Conservation (phyloP, 208 protist genomes). For the Wallacemonas sp. region DNA sequence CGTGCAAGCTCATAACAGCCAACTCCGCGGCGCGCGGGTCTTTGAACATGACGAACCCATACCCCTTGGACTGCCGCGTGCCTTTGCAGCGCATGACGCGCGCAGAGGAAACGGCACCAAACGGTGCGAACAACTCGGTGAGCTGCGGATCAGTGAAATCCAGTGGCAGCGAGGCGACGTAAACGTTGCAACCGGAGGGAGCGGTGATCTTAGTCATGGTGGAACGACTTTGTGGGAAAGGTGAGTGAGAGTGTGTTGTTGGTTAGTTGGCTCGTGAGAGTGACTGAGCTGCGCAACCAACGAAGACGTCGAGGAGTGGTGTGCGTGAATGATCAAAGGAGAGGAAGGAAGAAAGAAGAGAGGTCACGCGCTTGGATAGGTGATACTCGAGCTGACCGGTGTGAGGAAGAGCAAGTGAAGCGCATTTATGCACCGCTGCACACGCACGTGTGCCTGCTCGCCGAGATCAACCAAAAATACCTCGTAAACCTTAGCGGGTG, state of each 20-base stretch:
- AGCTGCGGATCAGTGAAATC: constrained; percentile 65
- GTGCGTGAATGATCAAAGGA: not conserved
- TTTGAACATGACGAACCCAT: constrained; percentile 79
- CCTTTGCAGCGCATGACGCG: constrained; percentile 66
- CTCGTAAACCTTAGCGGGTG: no score
- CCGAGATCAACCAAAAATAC: no score
- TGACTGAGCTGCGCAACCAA: no score
- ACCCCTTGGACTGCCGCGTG: constrained; percentile 57
- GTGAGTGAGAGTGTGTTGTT: not conserved
- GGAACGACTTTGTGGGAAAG: not conserved
- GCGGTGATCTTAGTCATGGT: constrained; percentile 21
- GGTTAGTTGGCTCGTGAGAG: not conserved
- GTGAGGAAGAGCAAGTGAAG: no score
- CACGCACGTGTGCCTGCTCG: no score
- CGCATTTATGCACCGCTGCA: no score
- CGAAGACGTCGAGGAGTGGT: no score
- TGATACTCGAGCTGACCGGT: no score
- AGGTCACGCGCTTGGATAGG: no score
- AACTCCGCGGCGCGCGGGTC: constrained; percentile 30
- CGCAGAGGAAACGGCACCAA: constrained; percentile 54
- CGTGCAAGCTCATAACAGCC: constrained; percentile 41
- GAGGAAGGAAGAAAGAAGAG: not conserved
- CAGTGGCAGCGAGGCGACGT: constrained; percentile 71
- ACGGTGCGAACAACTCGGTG: constrained; percentile 54
- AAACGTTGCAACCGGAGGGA: constrained; percentile 40